Evolutionary conservation across 345 rosid genomes (phyloP), one percentile per base, ranked within the genome.

Genomic region (Anacardium occidentale): DNA sequence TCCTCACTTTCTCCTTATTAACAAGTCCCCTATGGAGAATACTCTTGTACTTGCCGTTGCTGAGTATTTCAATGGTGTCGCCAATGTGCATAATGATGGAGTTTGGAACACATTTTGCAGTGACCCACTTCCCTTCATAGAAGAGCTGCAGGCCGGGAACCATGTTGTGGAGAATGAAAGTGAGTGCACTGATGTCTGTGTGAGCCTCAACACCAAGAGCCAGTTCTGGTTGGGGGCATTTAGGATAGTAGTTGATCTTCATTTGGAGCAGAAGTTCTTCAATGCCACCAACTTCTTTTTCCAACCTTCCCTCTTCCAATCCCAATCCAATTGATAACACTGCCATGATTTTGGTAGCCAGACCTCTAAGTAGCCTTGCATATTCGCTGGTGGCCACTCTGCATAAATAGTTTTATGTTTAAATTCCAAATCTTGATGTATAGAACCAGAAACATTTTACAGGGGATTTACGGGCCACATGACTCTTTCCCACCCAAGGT

Each of bases 101-200:
- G 67, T 90, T 84, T 1, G 98, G 98, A 57, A 95, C 93, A 29
- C 98, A 95, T 77, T 95, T 92, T 32, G 98, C 99, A 0, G 83
- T 95, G 22, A 91, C 66, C 98, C 99, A 95, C 64, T 95, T 89
- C 21, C 81, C 90, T 57, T 87, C 76, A n/a, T 91, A 88, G 82
- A 89, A 92, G 42, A 91, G 93, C 79, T 95, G 99, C 50, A 95
- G 86, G 2, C 99, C 99, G 0, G 99, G 97, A 57, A 95, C 93
- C 98, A 95, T 95, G 87, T 95, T 95, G 91, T 95, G 99, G 84
- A 95, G 92, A 44, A 95, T 89, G 81, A 92, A 92, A 37, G 99
- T 91, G 78, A 92, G 91, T 3, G 99, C 90, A 44, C 94, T 86
- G 18, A 92, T 51, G 68, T 95, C 97, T 1, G 96, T 95, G 81